Evolutionary conservation across 1,284 basidiomycete genomes (phyloP), one percentile per base, ranked within the genome.

Genomic region (Butyriboletus appendiculatus): DNA sequence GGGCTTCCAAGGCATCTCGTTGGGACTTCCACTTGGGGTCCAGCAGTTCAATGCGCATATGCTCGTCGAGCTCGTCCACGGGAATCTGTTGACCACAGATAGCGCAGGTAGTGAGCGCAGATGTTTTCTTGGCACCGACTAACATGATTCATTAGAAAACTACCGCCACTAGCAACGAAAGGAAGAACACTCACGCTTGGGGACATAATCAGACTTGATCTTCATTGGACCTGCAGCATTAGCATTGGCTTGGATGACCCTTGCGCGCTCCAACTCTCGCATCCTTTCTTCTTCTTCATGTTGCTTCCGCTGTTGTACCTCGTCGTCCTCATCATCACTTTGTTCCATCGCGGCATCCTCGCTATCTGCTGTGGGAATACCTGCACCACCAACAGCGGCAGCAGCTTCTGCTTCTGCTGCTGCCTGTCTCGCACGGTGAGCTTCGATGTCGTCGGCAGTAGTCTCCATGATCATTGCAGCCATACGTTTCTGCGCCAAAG

Each of bases 11-110:
- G 18, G 76, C 81, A 64, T 94, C 88, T 63, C 95, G 91, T 69
- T 96, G 93, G 56, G 94, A 93, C 72, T 97, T 97, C 95, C 95
- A 98, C 67, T 90, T 87, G 39, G 97, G 97, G 74, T 99, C 96
- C 64, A 99, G 84, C 47, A 98, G 76, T 72, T 99, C 97, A 72
- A 99, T 98, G 67, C 97, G 92, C 81, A 98, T 96, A 73, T 99
- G 97, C 70, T 99, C 96, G 62, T 95, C 87, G 57, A 99, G 81
- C 71, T 99, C 96, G 75, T 95, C 90, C 62, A 97, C 88, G 28
- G 95, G 88, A 26, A 99, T 92, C 72, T 93, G 88, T 70, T 98
- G 94, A 32, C 91, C 90, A 75, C 96, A 98, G 63, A 98, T 92
- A 11, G 88, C 85, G 76, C 96, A 98, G 20, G 88, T 92, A 3